Evolutionary conservation across 2,329 filamentous ascomycete species (phyloP), one percentile per base, ranked within the genome.

Genomic region (Colletotrichum coccodes): DNA sequence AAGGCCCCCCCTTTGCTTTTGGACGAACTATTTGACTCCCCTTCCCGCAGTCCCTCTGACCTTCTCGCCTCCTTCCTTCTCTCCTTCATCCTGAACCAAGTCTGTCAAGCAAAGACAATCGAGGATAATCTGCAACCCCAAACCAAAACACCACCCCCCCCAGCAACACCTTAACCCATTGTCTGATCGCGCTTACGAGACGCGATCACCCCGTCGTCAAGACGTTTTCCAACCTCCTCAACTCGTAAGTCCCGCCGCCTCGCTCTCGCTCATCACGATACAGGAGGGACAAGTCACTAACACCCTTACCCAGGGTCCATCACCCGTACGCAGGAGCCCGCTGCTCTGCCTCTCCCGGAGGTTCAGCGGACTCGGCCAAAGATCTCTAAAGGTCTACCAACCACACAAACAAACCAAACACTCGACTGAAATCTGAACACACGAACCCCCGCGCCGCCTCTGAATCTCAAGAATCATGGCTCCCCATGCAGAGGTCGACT

Each of bases 221-320:
- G 86, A 97, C 94, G 95, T 98, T 97, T 92, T 95, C 94, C 88
- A 98, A 97, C 86, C 92, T 97, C 77, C 92, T 98, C 76, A 96
- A 96, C 90, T 97, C 94, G 95, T 97, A 89, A 82, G 94, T 79
- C 21, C 28, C 64, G 38, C 56, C 14, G n/a, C 18, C 6, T 16
- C 26, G 5, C 18, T 40, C 26, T 28, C 16, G 12, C 5, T 8
- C 12, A 38, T 12, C 4, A 56, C 12, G 16, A 2, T 62, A 60
- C 34, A 59, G 59, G 40, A 50, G 32, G 57, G 66, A 74, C 14
- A 21, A 42, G 18, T 18, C 9, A 18, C 76, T 79, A 71, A 81
- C 72, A 60, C 38, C 38, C 34, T 66, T 52, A 65, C 70, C 47
- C 81, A 97, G 95, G 82, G 89, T 91, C 84, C 94, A 98, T 86